These are phyloP conservation scores for Endocarpon pusillum DNA, from an alignment of 495 filamentous ascomycete genomes.

Conservation along the genomic window DNA sequence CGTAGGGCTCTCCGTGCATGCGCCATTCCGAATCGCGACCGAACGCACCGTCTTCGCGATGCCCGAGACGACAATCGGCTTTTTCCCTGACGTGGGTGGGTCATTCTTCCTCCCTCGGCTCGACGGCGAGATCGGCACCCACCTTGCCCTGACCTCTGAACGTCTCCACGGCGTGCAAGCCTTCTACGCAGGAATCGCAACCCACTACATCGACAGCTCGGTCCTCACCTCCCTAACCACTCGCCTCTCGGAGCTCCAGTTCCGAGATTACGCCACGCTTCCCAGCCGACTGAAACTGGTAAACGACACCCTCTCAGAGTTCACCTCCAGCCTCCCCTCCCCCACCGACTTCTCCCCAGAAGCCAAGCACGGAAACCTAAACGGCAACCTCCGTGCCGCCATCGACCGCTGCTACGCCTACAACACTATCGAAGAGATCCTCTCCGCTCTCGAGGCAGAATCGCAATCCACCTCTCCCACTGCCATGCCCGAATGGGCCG, in stretches of 20 bases:
- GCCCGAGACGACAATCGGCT: slow-evolving; percentile 95
- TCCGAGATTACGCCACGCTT: slow-evolving; percentile 52
- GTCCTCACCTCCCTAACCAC: slow-evolving; percentile 61
- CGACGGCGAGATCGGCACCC: slow-evolving; percentile 69
- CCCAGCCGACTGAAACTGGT: slow-evolving; percentile 48
- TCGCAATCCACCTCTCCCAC: slow-evolving; percentile 9
- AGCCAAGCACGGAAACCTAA: slow-evolving; percentile 44
- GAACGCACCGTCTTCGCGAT: slow-evolving; percentile 92
- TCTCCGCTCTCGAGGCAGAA: slow-evolving; percentile 46
- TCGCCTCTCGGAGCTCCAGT: slow-evolving; percentile 75
- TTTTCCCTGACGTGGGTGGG: slow-evolving; percentile 93
- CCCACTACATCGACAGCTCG: slow-evolving; percentile 87
- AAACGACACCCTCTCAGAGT: slow-evolving; percentile 83
- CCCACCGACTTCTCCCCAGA: slow-evolving; percentile 11
- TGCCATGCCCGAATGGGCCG: slow-evolving; percentile 47
- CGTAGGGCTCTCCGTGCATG: slow-evolving; percentile 84
- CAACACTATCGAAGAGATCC: slow-evolving; percentile 49
- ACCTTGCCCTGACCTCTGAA: slow-evolving; percentile 78
- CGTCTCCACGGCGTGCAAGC: slow-evolving; percentile 64
- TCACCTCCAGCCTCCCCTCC: slow-evolving; percentile 56
- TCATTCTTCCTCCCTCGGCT: slow-evolving; percentile 89
- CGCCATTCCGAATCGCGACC: slow-evolving; percentile 89
- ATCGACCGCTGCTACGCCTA: slow-evolving; percentile 73
- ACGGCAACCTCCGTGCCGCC: slow-evolving; percentile 46
- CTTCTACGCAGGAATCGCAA: slow-evolving; percentile 70